phyloP scores from a whole-genome alignment of 2,329 filamentous ascomycete genomes.

The Pseudopithomyces maydicus region DNA sequence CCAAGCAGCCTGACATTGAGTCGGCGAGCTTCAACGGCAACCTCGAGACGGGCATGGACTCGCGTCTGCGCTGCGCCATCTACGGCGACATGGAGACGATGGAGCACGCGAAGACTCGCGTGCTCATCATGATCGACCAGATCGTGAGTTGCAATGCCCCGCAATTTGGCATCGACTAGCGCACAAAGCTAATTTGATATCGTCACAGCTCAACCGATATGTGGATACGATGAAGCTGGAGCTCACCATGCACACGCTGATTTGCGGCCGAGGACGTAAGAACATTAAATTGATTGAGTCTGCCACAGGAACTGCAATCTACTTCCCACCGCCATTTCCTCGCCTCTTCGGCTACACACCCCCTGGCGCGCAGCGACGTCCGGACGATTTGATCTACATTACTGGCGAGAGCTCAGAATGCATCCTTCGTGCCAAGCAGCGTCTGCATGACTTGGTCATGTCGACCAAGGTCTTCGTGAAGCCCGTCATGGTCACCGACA shows the following conservation, averaged over 20 bases:
- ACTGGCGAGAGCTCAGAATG: slow-evolving; percentile 85
- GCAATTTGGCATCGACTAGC: slow-evolving; percentile 20
- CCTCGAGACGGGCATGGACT: slow-evolving; percentile 81
- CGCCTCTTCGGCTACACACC: slow-evolving; percentile 90
- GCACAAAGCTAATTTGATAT: slow-evolving; percentile 42
- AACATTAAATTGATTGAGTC: slow-evolving; percentile 99
- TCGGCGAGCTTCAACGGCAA: slow-evolving; percentile 74
- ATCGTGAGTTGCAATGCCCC: slow-evolving; percentile 63
- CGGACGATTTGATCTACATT: slow-evolving; percentile 91
- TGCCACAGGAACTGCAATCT: slow-evolving; percentile 92
- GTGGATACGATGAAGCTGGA: slow-evolving; percentile 85
- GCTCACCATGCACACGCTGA: slow-evolving; percentile 83
- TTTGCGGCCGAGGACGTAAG: slow-evolving; percentile 92
- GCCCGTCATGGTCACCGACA: slow-evolving; percentile 84
- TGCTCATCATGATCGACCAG: slow-evolving; percentile 96
- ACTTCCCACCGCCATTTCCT: slow-evolving; percentile 94
- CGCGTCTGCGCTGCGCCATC: slow-evolving; percentile 89
- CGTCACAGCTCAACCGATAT: slow-evolving; percentile 67
- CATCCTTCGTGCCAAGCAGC: slow-evolving; percentile 87
- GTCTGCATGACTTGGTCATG: slow-evolving; percentile 82
- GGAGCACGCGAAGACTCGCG: slow-evolving; percentile 94
- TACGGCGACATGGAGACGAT: slow-evolving; percentile 95
- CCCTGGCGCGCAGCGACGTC: slow-evolving; percentile 77
- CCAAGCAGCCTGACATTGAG: slow-evolving; percentile 80
- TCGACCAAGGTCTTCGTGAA: slow-evolving; percentile 80